A percentile compares a stretch with the other conserved stretches of the same genome.
These are phyloP conservation scores for Malassezia obtusa DNA, from an alignment of 1,284 basidiomycete species.

Conservation along the genomic window DNA sequence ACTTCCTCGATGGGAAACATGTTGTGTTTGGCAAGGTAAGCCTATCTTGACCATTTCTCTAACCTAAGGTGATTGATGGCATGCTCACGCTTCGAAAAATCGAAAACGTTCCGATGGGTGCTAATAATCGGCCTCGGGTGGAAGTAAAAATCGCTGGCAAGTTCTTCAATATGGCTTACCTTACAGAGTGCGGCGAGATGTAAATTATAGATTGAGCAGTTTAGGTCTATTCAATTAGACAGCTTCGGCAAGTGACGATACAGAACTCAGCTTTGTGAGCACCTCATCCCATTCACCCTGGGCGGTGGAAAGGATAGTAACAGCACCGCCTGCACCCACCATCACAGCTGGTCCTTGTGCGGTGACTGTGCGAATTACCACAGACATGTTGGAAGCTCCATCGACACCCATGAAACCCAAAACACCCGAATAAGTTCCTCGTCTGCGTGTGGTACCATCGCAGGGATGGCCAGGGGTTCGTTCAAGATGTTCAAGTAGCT, in stretches of 20 bases:
- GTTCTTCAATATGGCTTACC: not conserved
- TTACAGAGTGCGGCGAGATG: constrained; percentile 45
- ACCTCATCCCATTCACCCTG: constrained; percentile 91
- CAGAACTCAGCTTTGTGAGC: constrained; percentile 57
- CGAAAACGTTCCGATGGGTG: constrained; percentile 42
- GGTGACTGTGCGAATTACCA: constrained; percentile 89
- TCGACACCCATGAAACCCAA: constrained; percentile 86
- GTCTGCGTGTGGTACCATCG: constrained; percentile 24
- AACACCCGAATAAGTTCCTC: constrained; percentile 71
- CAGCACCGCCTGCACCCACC: constrained; percentile 86
- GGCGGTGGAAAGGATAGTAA: constrained; percentile 80
- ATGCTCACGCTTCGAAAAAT: constrained; percentile 43
- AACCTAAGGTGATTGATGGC: constrained; percentile 51
- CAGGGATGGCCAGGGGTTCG: constrained; percentile 11
- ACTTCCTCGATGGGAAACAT: constrained; percentile 89
- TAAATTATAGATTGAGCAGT: constrained; percentile 19
- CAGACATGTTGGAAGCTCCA: constrained; percentile 81
- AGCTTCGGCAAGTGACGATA: constrained; percentile 11
- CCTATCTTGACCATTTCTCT: not conserved
- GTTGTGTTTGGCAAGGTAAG: constrained; percentile 69
- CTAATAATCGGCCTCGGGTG: constrained; percentile 37
- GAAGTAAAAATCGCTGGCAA: constrained; percentile 36
- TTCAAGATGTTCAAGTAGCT: constrained; percentile 77
- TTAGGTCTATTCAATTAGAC: too few relatives aligned
- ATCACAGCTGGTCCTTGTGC: constrained; percentile 56